Percentiles rank a stretch among this genome's conserved stretches.
These are phyloP conservation scores for Stevia rebaudiana DNA, from an alignment of 140 eudicot genomes.

Conservation along the genomic window DNA sequence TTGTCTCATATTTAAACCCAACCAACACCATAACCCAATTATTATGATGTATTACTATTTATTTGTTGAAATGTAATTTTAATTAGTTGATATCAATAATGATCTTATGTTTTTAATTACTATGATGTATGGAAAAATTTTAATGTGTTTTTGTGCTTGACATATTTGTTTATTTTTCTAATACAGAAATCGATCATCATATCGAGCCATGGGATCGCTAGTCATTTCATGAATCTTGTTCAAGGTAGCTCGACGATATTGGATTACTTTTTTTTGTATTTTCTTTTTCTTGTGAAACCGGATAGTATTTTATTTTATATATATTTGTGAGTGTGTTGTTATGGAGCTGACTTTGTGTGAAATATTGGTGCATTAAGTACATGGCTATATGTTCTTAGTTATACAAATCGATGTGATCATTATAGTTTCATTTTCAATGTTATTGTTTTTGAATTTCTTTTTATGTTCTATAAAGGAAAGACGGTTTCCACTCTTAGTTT, in stretches of 20 bases:
- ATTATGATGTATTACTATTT: background rate
- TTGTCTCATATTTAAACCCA: constrained; percentile 4
- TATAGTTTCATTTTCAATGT: constrained; percentile 7
- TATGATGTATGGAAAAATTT: background rate
- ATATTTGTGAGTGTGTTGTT: constrained; percentile 28
- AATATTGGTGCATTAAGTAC: constrained; percentile 16
- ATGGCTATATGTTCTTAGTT: constrained; percentile 11
- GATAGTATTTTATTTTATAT: constrained; percentile 9
- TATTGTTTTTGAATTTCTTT: too few relatives aligned
- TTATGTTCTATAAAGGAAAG: too few relatives aligned
- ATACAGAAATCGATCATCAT: constrained; percentile 29
- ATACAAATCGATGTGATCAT: constrained; percentile 17
- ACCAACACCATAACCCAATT: constrained; percentile 12
- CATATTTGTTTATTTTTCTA: background rate
- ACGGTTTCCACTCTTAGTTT: too few relatives aligned
- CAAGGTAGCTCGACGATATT: constrained; percentile 16
- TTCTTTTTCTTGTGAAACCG: background rate
- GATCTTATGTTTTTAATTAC: background rate
- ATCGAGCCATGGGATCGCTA: constrained; percentile 18
- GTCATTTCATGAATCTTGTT: constrained; percentile 15
- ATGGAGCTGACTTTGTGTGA: constrained; percentile 23
- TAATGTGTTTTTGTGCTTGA: background rate
- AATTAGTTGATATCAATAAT: background rate
- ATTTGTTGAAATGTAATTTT: background rate
- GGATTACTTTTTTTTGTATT: constrained; percentile 9